A percentile compares a stretch with the other conserved stretches of the same genome.
These are phyloP conservation scores for Glomus cerebriforme DNA, from an alignment of 192 early-diverging fungal species.

Conservation along the genomic window DNA sequence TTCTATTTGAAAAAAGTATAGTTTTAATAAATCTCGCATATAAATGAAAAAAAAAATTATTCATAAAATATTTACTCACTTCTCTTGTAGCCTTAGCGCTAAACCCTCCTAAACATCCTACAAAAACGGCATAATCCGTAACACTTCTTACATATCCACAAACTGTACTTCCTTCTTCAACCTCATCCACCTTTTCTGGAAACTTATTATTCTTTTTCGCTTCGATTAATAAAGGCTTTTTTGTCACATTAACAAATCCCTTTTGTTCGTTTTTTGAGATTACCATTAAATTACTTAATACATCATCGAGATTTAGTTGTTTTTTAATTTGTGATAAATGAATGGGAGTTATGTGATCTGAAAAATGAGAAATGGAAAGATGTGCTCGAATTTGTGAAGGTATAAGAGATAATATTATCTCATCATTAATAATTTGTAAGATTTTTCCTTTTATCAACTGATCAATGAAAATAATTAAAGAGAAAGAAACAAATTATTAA, in stretches of 20 bases:
- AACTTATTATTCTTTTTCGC: slow-evolving; percentile 56
- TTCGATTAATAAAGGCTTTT: slow-evolving; percentile 64
- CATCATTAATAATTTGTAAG: slow-evolving; percentile 49
- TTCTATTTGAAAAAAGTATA: neutral
- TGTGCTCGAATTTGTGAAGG: slow-evolving; percentile 58
- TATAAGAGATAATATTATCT: slow-evolving; percentile 58
- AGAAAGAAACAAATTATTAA: neutral
- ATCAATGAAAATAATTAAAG: neutral
- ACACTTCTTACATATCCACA: slow-evolving; percentile 66
- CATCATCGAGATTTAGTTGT: slow-evolving; percentile 42
- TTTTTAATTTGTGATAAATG: slow-evolving; percentile 46
- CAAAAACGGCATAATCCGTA: slow-evolving; percentile 65
- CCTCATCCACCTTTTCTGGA: slow-evolving; percentile 38
- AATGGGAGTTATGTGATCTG: slow-evolving; percentile 57
- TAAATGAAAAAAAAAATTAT: slow-evolving; percentile 41
- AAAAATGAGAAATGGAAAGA: slow-evolving; percentile 60
- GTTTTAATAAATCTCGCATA: neutral
- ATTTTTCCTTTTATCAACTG: slow-evolving; percentile 54
- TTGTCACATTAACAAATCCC: slow-evolving; percentile 55
- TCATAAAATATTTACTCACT: slow-evolving; percentile 19
- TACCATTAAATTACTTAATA: slow-evolving; percentile 62
- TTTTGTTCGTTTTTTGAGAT: slow-evolving; percentile 51
- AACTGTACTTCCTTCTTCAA: slow-evolving; percentile 59
- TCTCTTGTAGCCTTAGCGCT: slow-evolving; percentile 61
- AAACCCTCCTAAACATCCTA: slow-evolving; percentile 61